A percentile compares a stretch with the other conserved stretches of the same genome.
These are phyloP conservation scores for Saccharomyces hybrid DNA, from an alignment of 1,139 yeast genomes.

Conservation along the genomic window DNA sequence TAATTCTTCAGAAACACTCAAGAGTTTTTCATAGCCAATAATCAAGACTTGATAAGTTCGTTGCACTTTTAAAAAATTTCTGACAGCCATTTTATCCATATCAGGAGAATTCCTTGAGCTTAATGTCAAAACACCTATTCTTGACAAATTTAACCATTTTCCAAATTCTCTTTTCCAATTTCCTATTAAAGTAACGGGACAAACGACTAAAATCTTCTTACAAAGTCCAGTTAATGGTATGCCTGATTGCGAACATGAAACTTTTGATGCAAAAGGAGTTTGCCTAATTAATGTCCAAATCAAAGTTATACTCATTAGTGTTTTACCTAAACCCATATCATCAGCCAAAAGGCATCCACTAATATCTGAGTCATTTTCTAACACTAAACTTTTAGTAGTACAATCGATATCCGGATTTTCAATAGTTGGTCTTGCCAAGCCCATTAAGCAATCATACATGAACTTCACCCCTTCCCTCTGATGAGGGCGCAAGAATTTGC, in stretches of 20 bases:
- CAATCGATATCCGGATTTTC: slow-evolving; percentile 13
- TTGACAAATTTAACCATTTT: slow-evolving; percentile 77
- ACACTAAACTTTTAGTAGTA: slow-evolving; percentile 9
- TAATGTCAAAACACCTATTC: slow-evolving; percentile 52
- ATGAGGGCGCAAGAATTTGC: slow-evolving; percentile 61
- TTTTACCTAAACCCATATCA: slow-evolving; percentile 97
- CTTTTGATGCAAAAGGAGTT: slow-evolving; percentile 42
- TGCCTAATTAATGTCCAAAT: slow-evolving; percentile 82
- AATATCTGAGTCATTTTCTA: slow-evolving; percentile 38
- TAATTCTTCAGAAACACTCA: slow-evolving; percentile 40
- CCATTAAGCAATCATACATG: slow-evolving; percentile 76
- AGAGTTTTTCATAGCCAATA: slow-evolving; percentile 73
- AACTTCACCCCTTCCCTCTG: slow-evolving; percentile 79
- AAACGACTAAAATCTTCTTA: slow-evolving; percentile 64
- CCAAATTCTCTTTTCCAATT: slow-evolving; percentile 88
- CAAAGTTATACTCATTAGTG: slow-evolving; percentile 74
- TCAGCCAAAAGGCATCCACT: slow-evolving; percentile 85
- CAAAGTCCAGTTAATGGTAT: slow-evolving; percentile 25
- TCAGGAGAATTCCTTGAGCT: slow-evolving; percentile 40
- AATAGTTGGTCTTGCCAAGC: slow-evolving; percentile 38
- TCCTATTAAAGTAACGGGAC: slow-evolving; percentile 83
- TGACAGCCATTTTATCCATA: slow-evolving; percentile 52
- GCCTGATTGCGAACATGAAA: slow-evolving; percentile 26
- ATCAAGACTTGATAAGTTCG: slow-evolving; percentile 76
- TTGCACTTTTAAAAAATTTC: slow-evolving; percentile 52